Percentiles rank a stretch among this genome's conserved stretches.
Conservation (phyloP, 257 asterid species). For the Nicotiana tomentosiformis region DNA sequence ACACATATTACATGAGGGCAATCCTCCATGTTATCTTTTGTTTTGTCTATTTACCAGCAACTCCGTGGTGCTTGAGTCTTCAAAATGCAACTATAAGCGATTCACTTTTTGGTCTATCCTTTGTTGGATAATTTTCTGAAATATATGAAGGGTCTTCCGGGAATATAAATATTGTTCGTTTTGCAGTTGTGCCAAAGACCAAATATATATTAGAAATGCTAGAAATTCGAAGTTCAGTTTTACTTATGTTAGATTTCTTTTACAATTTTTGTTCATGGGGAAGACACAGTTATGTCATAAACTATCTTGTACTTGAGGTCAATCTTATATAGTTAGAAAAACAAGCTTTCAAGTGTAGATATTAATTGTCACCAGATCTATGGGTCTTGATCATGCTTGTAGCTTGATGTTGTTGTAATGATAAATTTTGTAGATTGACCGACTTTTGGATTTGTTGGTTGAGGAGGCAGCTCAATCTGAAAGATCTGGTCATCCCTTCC, state of each 20-base stretch:
- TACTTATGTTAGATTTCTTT: background rate
- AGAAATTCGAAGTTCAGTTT: background rate
- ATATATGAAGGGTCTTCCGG: background rate
- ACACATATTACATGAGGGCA: background rate
- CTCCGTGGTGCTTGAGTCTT: background rate
- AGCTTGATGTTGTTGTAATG: background rate
- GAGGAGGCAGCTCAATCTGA: slow-evolving; percentile 77
- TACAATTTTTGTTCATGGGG: background rate
- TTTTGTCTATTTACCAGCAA: background rate
- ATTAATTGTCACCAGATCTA: background rate
- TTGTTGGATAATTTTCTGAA: background rate
- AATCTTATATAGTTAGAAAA: background rate
- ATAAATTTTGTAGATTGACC: slow-evolving; percentile 56
- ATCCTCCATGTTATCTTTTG: background rate
- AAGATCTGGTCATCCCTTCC: slow-evolving; percentile 53
- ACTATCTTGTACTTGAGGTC: slow-evolving; percentile 5
- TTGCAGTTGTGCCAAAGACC: background rate
- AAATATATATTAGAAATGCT: background rate
- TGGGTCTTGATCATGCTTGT: background rate
- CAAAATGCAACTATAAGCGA: background rate
- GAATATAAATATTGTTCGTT: background rate
- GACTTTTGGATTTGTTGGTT: slow-evolving; percentile 71
- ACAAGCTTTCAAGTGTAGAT: background rate
- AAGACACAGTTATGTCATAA: background rate
- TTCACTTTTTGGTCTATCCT: background rate